Percentiles rank a stretch among this genome's conserved stretches.
Evolutionary conservation across 2,329 filamentous ascomycete species (phyloP).

Genomic region (Colletotrichum echinochloae): DNA sequence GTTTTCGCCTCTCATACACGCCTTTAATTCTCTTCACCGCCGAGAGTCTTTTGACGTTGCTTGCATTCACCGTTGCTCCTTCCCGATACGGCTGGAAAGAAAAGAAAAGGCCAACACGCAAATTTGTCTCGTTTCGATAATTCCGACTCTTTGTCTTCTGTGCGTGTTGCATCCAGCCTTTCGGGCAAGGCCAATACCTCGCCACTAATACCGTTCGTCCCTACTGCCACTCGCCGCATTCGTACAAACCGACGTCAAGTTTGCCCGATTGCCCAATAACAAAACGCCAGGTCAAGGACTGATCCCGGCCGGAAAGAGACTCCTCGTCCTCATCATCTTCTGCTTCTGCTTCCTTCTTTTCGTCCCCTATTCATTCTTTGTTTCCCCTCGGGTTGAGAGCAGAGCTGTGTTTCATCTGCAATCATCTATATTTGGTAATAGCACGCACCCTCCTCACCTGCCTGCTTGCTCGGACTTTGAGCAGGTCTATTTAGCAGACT

Average conservation of each 20-base stretch:
- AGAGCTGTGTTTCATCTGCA: constrained; percentile 17
- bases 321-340: neutral
- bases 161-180: neutral
- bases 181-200: neutral
- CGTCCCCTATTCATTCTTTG: no score
- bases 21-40: constrained; percentile 31
- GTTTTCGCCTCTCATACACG: neutral
- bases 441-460: neutral
- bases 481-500: neutral
- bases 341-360: no score
- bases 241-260: constrained; percentile 15
- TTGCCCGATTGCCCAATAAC: constrained; percentile 8
- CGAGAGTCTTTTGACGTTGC: constrained; percentile 2
- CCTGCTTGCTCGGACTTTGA: neutral
- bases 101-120: neutral
- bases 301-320: neutral
- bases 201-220: constrained; percentile 32
- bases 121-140: neutral
- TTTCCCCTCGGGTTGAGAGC: constrained; percentile 8
- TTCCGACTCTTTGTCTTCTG: neutral
- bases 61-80: neutral
- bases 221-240: constrained; percentile 26
- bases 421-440: constrained; percentile 7
- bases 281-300: constrained; percentile 12
- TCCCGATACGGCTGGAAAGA: neutral